Conservation (phyloP, 177 flowering plant genomes). For the Vitis hybrid region DNA sequence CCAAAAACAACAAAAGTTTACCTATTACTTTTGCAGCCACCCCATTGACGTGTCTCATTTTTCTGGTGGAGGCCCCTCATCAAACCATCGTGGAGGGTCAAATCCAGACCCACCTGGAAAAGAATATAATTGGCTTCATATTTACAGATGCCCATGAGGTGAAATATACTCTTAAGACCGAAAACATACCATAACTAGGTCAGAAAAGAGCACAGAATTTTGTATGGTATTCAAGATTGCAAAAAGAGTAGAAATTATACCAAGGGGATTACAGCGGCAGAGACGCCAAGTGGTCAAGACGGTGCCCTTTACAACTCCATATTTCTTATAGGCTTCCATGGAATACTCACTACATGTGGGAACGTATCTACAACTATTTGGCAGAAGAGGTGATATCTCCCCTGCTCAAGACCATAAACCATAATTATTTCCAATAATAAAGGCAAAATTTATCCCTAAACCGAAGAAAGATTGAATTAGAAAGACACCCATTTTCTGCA, state of each 20-base stretch:
- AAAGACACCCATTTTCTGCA: background rate
- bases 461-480: background rate
- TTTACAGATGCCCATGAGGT: background rate
- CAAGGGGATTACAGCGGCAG: slow-evolving; percentile 96
- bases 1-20: background rate
- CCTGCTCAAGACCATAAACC: slow-evolving; percentile 34
- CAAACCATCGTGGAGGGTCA: slow-evolving; percentile 98
- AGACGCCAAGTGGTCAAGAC: slow-evolving; percentile 87
- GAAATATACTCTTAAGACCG: background rate
- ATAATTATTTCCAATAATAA: background rate
- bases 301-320: slow-evolving; percentile 82
- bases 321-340: slow-evolving; percentile 89
- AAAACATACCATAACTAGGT: background rate
- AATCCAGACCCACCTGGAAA: slow-evolving; percentile 87
- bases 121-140: background rate
- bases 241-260: slow-evolving; percentile 30
- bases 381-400: slow-evolving; percentile 89
- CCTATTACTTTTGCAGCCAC: background rate
- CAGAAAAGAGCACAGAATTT: background rate
- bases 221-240: background rate
- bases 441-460: background rate
- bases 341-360: slow-evolving; percentile 97
- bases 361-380: slow-evolving; percentile 81
- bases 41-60: slow-evolving; percentile 18
- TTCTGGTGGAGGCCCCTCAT: slow-evolving; percentile 54